A percentile compares a stretch with the other conserved stretches of the same genome.
Evolutionary conservation across 441 rosid species (phyloP).

Genomic region (Isatis lusitanica): DNA sequence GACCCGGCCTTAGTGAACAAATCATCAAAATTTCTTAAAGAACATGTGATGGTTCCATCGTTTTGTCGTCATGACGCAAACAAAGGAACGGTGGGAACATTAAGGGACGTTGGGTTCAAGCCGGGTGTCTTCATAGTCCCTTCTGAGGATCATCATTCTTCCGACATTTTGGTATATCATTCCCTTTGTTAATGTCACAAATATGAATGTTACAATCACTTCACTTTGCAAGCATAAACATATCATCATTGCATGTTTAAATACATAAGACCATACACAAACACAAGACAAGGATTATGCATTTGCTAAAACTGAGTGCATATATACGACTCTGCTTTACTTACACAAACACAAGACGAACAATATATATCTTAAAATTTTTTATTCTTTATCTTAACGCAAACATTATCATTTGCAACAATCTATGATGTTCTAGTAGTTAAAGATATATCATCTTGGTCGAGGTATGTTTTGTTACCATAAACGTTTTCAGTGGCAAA

Average conservation of each 20-base stretch:
- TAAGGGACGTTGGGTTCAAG: conserved; percentile 85
- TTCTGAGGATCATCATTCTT: conserved; percentile 66
- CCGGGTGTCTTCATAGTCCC: conserved; percentile 52
- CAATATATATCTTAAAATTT: no score
- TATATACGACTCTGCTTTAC: no score
- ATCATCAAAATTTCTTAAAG: conserved; percentile 68
- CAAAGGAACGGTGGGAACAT: conserved; percentile 65
- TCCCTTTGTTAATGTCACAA: conserved; percentile 14
- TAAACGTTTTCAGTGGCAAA: neutral
- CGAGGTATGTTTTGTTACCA: neutral
- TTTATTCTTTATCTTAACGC: no score
- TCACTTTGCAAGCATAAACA: neutral
- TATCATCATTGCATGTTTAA: neutral
- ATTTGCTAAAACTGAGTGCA: neutral
- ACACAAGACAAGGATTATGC: neutral
- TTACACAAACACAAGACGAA: neutral
- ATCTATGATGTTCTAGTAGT: no score
- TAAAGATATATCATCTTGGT: no score
- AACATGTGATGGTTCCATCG: conserved; percentile 77
- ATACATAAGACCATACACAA: neutral
- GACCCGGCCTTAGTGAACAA: conserved; percentile 88
- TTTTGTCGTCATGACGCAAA: conserved; percentile 78
- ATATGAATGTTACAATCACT: neutral
- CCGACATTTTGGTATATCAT: conserved; percentile 43
- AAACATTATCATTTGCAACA: no score